Base-by-base conservation (phyloP, 73 alveolate genomes). In the Diophrys appendiculata region DNA sequence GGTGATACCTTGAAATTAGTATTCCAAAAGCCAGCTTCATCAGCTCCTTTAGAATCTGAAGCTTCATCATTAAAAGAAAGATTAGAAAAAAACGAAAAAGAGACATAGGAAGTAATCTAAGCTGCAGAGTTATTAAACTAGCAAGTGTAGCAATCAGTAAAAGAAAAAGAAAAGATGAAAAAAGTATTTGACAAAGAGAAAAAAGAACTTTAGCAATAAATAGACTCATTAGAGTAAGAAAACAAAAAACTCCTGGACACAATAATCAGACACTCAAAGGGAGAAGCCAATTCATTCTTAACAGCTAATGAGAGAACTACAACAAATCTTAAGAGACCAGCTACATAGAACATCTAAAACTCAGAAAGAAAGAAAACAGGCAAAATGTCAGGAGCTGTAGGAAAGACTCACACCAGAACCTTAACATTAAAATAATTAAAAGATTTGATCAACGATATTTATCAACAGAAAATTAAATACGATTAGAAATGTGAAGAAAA, bases 401-500 rank as follows among this genome's bases (percentile, higher is more conserved):
- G 88, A 5, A 75, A 56, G 23, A 85, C 92, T n/a, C 68, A 77
- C 30, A 35, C 72, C 27, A 89, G 95, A 92, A 77, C 78, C 8
- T 73, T 92, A 3, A 88, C 97, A 25, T 43, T 94, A 8, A 94
- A 89, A 75, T 88, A 95, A 71, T 69, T 94, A 54, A 94, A 92
- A 76, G 98, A 93, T 69, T 83, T 96, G 23, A 97, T 95, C 52
- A 78, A 85, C 72, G 98, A 97, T 65, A 95, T 97, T 34, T 97
- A 97, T 82, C 77, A 85, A 8, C 85, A 94, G 24, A 97, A 97
- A 77, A 86, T 86, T 32, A 89, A 83, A 72, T 95, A 76, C 78
- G 98, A 97, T 85, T 83, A 89, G 79, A 97, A 95, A 81, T 95
- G 98, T 70, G 91, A 82, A 67, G 99, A 95, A 64, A 88, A 89